Evolutionary conservation across 345 rosid species (phyloP).

Genomic region (Stellera chamaejasme): DNA sequence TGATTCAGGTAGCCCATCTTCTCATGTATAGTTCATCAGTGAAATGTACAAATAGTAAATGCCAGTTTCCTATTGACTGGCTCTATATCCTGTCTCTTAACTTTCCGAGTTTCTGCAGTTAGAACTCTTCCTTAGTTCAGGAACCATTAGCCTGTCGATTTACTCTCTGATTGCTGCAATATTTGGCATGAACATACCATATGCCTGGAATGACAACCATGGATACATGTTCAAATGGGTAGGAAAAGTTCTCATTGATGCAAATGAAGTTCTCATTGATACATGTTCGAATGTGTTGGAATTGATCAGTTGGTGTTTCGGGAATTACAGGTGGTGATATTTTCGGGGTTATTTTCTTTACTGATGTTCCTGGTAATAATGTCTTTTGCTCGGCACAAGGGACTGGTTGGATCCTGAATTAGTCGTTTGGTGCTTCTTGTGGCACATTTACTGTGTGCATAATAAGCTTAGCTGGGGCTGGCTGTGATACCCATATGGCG

Average conservation of each 20-base stretch:
- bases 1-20: conserved; percentile 63
- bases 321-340: conserved; percentile 50
- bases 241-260: conserved; percentile 11
- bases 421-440: not conserved
- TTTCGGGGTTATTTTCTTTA: conserved; percentile 33
- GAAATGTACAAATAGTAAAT: not conserved
- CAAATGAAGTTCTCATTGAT: conserved; percentile 3
- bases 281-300: not conserved
- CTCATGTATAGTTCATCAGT: not conserved
- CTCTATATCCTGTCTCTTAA: not conserved
- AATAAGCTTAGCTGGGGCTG: too few species aligned
- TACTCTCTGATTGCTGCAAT: conserved; percentile 76
- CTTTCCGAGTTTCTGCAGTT: conserved; percentile 39
- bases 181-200: conserved; percentile 97
- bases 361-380: conserved; percentile 42
- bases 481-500: too few species aligned
- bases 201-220: conserved; percentile 57
- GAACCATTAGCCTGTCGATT: conserved; percentile 53
- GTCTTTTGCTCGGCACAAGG: conserved; percentile 81
- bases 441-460: too few species aligned
- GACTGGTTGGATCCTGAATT: conserved; percentile 76
- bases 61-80: not conserved
- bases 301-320: conserved; percentile 1
- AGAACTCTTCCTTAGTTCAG: conserved; percentile 73
- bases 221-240: conserved; percentile 89